A percentile compares a stretch with the other conserved stretches of the same genome.
These are phyloP conservation scores for Haberlea rhodopensis DNA, from an alignment of 257 asterid species.

Conservation along the genomic window DNA sequence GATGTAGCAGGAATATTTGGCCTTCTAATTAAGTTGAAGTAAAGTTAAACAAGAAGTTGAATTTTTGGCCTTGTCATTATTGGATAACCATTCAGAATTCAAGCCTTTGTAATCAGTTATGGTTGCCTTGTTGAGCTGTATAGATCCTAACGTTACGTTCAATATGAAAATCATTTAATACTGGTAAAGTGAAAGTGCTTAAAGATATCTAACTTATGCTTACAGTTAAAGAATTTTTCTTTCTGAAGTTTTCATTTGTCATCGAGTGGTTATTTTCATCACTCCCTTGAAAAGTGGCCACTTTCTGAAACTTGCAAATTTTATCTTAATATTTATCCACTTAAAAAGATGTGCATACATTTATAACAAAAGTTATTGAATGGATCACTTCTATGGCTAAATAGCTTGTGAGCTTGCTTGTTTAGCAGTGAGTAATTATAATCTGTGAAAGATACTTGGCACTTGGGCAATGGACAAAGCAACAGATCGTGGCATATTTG, in stretches of 20 bases:
- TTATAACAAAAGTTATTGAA: conserved; percentile 20
- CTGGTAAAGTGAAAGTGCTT: background rate
- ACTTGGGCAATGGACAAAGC: conserved; percentile 67
- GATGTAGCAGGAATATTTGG: background rate
- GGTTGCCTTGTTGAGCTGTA: background rate
- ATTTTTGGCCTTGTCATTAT: background rate
- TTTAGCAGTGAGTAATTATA: conserved; percentile 55
- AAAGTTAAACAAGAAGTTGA: background rate
- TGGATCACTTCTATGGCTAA: conserved; percentile 39
- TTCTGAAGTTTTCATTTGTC: background rate
- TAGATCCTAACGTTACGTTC: background rate
- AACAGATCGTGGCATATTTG: conserved; percentile 60
- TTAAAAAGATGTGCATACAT: conserved; percentile 21
- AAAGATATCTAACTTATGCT: background rate
- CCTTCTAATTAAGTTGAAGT: background rate
- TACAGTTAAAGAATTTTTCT: background rate
- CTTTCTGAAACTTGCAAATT: background rate
- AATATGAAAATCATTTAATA: background rate
- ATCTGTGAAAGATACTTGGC: conserved; percentile 40
- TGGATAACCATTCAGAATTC: background rate
- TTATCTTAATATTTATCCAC: conserved; percentile 2
- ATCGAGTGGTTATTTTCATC: conserved; percentile 1
- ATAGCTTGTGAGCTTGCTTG: conserved; percentile 68
- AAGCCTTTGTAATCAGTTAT: background rate
- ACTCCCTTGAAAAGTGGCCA: conserved; percentile 6